Evolutionary conservation across 1,139 yeast genomes (phyloP).

Genomic region (Pichia sp.): DNA sequence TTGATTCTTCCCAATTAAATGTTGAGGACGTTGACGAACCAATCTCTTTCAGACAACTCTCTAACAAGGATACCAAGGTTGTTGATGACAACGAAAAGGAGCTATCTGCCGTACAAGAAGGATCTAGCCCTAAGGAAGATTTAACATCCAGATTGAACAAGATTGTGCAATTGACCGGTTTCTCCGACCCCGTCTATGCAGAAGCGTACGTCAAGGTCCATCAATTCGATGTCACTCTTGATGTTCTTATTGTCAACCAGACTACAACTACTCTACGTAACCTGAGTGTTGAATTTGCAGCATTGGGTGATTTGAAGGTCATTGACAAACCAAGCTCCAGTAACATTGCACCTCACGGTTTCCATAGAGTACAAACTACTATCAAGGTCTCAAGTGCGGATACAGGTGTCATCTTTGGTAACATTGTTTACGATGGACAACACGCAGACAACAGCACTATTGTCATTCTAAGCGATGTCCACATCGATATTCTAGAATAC

Average conservation of each 20-base stretch:
- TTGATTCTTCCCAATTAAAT: constrained; percentile 55
- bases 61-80: constrained; percentile 37
- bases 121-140: constrained; percentile 46
- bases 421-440: constrained; percentile 93
- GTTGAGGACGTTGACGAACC: constrained; percentile 83
- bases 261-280: constrained; percentile 88
- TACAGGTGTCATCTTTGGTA: constrained; percentile 96
- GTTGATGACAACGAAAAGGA: constrained; percentile 37
- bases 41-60: constrained; percentile 76
- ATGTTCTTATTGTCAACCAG: constrained; percentile 90
- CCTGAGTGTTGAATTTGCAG: constrained; percentile 90
- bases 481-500: constrained; percentile 95
- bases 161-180: constrained; percentile 91
- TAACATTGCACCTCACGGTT: constrained; percentile 94
- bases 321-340: constrained; percentile 91
- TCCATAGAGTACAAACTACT: constrained; percentile 83
- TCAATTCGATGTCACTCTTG: constrained; percentile 92
- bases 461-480: constrained; percentile 90
- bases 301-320: constrained; percentile 92
- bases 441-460: constrained; percentile 87
- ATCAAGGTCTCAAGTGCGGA: constrained; percentile 96
- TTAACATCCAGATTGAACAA: constrained; percentile 74
- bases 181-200: constrained; percentile 95
- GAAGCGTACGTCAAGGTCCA: constrained; percentile 94
- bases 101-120: constrained; percentile 38